Conservation (phyloP, 768 basidiomycete genomes). For the Auricularia heimuer region DNA sequence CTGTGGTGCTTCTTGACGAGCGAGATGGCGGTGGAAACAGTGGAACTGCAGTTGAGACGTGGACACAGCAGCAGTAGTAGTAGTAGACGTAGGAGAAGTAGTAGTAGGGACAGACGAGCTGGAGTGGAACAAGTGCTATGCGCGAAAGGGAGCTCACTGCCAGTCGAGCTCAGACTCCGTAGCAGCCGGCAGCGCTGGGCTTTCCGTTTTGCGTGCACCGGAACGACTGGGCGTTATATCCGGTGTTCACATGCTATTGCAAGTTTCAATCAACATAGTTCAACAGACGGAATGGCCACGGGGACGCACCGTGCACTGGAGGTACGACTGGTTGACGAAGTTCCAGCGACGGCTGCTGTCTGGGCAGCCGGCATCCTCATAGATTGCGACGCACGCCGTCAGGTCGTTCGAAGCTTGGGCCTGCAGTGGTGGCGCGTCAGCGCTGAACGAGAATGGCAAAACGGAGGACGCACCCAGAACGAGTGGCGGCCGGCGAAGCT, state of each 20-base stretch:
- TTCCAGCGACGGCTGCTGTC: background rate
- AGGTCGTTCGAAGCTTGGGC: background rate
- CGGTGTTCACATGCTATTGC: background rate
- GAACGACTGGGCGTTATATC: background rate
- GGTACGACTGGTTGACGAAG: background rate
- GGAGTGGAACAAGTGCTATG: too few species aligned
- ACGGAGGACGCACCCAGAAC: background rate
- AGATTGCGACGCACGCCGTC: background rate
- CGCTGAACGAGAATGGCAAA: background rate
- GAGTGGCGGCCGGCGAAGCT: background rate
- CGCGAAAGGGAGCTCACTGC: too few species aligned
- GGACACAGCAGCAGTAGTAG: too few species aligned
- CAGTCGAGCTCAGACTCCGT: too few species aligned
- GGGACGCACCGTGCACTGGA: background rate
- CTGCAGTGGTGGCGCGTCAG: background rate
- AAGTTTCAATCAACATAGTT: background rate
- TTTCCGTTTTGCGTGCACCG: background rate
- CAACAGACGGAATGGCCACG: background rate
- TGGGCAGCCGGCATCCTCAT: background rate
- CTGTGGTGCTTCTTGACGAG: too few species aligned
- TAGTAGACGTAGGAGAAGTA: too few species aligned
- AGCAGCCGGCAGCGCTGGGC: too few species aligned
- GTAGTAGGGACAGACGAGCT: too few species aligned
- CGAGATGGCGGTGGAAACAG: too few species aligned
- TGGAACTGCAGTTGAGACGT: too few species aligned